phyloP scores from a whole-genome alignment of 495 filamentous ascomycete species.

The Aspergillus funiculosus region DNA sequence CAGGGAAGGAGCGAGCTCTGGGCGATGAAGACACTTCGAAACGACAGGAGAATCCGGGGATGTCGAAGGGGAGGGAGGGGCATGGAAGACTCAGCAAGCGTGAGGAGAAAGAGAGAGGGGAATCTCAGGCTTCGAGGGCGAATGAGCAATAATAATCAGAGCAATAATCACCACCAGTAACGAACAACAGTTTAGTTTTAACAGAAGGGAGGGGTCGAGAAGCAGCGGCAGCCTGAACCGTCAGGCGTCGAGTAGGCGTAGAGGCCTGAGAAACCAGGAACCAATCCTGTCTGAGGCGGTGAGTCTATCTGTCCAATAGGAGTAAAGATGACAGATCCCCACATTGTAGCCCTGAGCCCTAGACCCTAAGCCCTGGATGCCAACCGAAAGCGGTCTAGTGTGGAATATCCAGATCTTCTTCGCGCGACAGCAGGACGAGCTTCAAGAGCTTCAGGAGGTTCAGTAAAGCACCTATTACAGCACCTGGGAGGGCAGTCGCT shows the following conservation, averaged over 20 bases:
- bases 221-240: too few species aligned
- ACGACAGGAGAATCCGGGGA: constrained; percentile 16
- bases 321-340: neutral
- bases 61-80: constrained; percentile 18
- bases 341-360: constrained; percentile 15
- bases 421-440: neutral
- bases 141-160: neutral
- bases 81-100: too few species aligned
- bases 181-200: too few species aligned
- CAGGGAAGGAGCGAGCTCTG: constrained; percentile 12
- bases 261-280: constrained; percentile 9
- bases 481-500: constrained; percentile 1
- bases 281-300: constrained; percentile 2
- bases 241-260: too few species aligned
- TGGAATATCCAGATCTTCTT: constrained; percentile 12
- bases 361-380: constrained; percentile 35
- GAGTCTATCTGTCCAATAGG: neutral
- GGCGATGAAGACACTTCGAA: neutral
- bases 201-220: constrained; percentile 21
- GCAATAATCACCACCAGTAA: too few species aligned
- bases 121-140: neutral
- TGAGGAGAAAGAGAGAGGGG: constrained; percentile 11
- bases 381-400: constrained; percentile 19
- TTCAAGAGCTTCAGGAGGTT: constrained; percentile 2
- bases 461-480: constrained; percentile 1